Evolutionary conservation across 177 flowering plant species (phyloP).

Genomic region (Vitis hybrid): DNA sequence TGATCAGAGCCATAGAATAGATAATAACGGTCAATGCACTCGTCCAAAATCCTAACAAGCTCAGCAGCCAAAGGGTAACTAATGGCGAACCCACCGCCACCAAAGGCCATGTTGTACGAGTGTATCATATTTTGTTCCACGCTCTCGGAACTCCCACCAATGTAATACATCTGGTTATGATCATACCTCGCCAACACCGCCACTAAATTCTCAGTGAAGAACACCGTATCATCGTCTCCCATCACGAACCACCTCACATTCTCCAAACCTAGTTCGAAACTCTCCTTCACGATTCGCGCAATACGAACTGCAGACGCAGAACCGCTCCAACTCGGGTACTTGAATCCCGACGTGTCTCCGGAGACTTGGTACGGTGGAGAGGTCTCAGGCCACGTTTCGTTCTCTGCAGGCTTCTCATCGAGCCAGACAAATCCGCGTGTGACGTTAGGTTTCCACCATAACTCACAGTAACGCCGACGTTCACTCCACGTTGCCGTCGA

Average conservation of each 20-base stretch:
- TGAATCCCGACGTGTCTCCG: conserved; percentile 39
- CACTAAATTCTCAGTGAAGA: conserved; percentile 51
- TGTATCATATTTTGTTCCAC: conserved; percentile 47
- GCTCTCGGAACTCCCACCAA: conserved; percentile 67
- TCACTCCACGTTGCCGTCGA: conserved; percentile 51
- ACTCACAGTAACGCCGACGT: conserved; percentile 46
- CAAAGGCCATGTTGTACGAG: conserved; percentile 60
- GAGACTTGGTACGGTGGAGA: conserved; percentile 55
- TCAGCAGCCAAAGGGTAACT: conserved; percentile 49
- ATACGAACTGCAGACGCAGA: conserved; percentile 49
- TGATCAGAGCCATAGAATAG: conserved; percentile 61
- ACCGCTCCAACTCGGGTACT: conserved; percentile 39
- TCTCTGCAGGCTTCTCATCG: conserved; percentile 36
- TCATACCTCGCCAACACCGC: conserved; percentile 49
- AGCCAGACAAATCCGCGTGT: conserved; percentile 74
- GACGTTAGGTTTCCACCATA: conserved; percentile 66
- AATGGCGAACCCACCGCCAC: conserved; percentile 74
- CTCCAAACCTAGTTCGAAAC: conserved; percentile 38
- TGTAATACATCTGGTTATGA: conserved; percentile 54
- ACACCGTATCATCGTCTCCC: conserved; percentile 78
- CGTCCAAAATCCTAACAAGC: conserved; percentile 48
- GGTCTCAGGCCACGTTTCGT: conserved; percentile 38
- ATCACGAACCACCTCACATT: conserved; percentile 68
- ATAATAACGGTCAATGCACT: conserved; percentile 51
- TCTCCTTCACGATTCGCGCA: conserved; percentile 57